Base-by-base conservation (phyloP, 192 early-diverging fungal genomes). In the Allomyces macrogynus region DNA sequence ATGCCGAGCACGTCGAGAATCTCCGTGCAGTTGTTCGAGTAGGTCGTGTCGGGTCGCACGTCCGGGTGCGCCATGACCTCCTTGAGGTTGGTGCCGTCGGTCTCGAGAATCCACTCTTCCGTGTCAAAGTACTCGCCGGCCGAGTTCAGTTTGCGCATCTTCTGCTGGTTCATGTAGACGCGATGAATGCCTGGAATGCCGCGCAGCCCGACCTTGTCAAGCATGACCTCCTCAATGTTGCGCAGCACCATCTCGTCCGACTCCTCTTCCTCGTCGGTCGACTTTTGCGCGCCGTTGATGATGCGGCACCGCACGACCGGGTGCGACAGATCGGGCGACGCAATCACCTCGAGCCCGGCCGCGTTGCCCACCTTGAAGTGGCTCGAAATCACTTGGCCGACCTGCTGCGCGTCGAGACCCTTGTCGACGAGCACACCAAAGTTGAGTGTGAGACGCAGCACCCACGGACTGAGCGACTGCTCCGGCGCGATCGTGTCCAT, bases 21-120 rank as follows among this genome's bases (percentile, higher is more conserved):
- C 79, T 99, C 92, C 23, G 88, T 83, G n/a, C 85, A 84, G 71
- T 87, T 87, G 77, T 99, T 97, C 23, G 92, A 92, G 70, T 87
- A 89, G 16, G 91, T 93, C 64, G 83, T 81, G 24, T 63, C 80
- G 20, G 81, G 64, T 66, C 94, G 89, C 5, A 99, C 91, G 68
- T 89, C 86, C 25, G 90, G 79, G 62, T 86, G 80, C 68, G 85
- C 77, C 69, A 99, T 77, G 40, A 95, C 93, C 61, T 90, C 85
- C 65, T 80, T 80, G 69, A 99, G 72, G 63, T 94, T 95, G 69
- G 84, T 88, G 44, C 96, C 96, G 67, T 93, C 91, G 11, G 93
- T 97, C 66, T 96, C 92, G 27, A 99, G 79, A 67, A 84, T 78
- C 78, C 83, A 86, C 68, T 91, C 89, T 32, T 73, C 75, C 24